Evolutionary conservation across 352 stramenopile species (phyloP), one percentile per base, ranked within the genome.

Genomic region (Peronospora tabacina): DNA sequence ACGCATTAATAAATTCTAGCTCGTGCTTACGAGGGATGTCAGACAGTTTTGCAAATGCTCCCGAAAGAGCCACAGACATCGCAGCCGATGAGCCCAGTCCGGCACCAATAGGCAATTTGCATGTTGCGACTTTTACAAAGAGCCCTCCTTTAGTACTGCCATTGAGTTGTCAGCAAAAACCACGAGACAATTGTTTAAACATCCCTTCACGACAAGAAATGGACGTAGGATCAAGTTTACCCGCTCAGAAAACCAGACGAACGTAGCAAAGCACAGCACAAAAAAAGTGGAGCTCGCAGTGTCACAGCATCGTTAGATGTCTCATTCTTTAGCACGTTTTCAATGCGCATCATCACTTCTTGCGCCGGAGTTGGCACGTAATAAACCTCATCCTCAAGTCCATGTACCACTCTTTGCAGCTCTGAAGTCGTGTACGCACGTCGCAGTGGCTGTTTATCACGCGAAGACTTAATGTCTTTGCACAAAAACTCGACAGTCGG

Each of bases 11-110:
- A 11, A 61, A 61, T 2, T 77, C 68, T 3, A 82, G 35, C 11
- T 68, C 63, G 7, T 52, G 40, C 15, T 58, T 60, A 24, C 26
- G 42, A 51, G 42, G 36, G 16, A 19, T 53, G 11, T 37, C 42
- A n/a, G 63, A 71, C 16, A 77, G 60, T 16, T 79, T 64, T 13
- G 62, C 37, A 58, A 86, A 58, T 40, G 76, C 65, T 38, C 83
- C 85, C 7, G 84, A 72, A 8, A 95, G 58, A 9, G 90, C 82
- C 20, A 96, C 87, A 48, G 82, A 87, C 53, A 96, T 81, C 8
- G 90, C 88, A 6, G 85, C 90, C 0, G 88, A 97, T 7, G 88
- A 97, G 0, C 90, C 90, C n/a, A 97, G 64, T 1, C 90, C 90
- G 7, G 89, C 89, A 38, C 88, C 82, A 12, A 97, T 85, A 2